These are phyloP conservation scores for Trichomonas vaginalis DNA, from an alignment of 208 protist genomes.

Conservation along the genomic window DNA sequence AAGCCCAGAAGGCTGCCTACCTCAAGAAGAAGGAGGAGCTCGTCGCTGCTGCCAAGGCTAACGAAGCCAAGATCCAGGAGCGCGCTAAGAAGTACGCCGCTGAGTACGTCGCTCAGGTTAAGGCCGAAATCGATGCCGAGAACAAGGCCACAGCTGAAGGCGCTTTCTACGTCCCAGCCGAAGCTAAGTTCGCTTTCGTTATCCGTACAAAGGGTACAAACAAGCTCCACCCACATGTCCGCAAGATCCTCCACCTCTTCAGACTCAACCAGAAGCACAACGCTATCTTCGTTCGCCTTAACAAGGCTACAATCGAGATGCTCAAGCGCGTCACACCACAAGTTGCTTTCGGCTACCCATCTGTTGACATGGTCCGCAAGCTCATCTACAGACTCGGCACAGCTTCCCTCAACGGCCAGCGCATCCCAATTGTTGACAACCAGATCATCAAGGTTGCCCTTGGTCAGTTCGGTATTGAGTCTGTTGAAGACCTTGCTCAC, in stretches of 20 bases:
- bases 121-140: slow-evolving; percentile 56
- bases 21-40: not conserved
- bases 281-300: slow-evolving; percentile 92
- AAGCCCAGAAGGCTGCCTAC: not conserved
- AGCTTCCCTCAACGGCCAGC: slow-evolving; percentile 83
- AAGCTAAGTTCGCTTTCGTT: slow-evolving; percentile 95
- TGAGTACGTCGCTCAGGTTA: slow-evolving; percentile 74
- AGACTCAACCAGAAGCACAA: slow-evolving; percentile 97
- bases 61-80: slow-evolving; percentile 48
- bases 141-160: slow-evolving; percentile 67
- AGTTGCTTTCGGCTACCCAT: slow-evolving; percentile 90
- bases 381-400: slow-evolving; percentile 97
- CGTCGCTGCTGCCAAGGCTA: not conserved
- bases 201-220: slow-evolving; percentile 96
- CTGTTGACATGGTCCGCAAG: slow-evolving; percentile 76
- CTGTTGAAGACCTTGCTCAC: slow-evolving; percentile 96
- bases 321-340: slow-evolving; percentile 89
- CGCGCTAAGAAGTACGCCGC: slow-evolving; percentile 66
- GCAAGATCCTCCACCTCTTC: slow-evolving; percentile 95
- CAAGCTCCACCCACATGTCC: slow-evolving; percentile 79
- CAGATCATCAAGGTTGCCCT: slow-evolving; percentile 77
- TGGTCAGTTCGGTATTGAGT: slow-evolving; percentile 77
- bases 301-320: slow-evolving; percentile 98
- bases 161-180: slow-evolving; percentile 76
- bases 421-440: slow-evolving; percentile 83